A percentile compares a stretch with the other conserved stretches of the same genome.
phyloP scores from a whole-genome alignment of 495 filamentous ascomycete species.

The Daldinia concentrica region DNA sequence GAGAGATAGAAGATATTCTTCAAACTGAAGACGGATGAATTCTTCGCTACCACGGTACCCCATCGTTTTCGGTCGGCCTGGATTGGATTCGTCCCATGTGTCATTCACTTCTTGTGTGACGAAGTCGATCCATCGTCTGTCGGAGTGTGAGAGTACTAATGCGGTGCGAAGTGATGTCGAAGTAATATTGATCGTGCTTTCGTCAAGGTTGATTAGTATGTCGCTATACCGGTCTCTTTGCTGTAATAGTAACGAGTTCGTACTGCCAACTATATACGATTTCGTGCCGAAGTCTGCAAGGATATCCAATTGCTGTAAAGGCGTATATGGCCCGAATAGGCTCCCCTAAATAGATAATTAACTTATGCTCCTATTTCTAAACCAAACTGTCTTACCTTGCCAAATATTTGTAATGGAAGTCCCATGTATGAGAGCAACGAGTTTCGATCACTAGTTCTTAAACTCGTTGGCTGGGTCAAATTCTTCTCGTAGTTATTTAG shows the following conservation, averaged over 20 bases:
- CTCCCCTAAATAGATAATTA: slow-evolving; percentile 68
- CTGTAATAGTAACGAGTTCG: slow-evolving; percentile 90
- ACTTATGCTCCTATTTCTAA: background rate
- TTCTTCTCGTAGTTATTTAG: slow-evolving; percentile 82
- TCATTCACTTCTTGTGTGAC: slow-evolving; percentile 92
- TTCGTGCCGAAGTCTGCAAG: slow-evolving; percentile 94
- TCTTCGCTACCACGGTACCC: slow-evolving; percentile 97
- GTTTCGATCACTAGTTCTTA: slow-evolving; percentile 89
- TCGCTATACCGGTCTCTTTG: slow-evolving; percentile 98
- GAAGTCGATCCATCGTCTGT: slow-evolving; percentile 96
- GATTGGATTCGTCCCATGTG: slow-evolving; percentile 94
- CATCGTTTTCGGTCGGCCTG: slow-evolving; percentile 86
- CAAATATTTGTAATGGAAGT: slow-evolving; percentile 92
- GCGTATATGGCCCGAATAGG: slow-evolving; percentile 96
- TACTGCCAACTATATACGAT: slow-evolving; percentile 96
- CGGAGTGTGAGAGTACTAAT: slow-evolving; percentile 81
- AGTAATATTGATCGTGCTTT: slow-evolving; percentile 83
- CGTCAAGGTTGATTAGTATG: slow-evolving; percentile 95
- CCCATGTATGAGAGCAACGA: slow-evolving; percentile 95
- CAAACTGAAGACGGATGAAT: slow-evolving; percentile 96
- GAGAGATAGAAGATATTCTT: slow-evolving; percentile 93
- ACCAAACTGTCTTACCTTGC: slow-evolving; percentile 68
- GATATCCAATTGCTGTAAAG: slow-evolving; percentile 92
- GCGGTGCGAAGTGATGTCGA: slow-evolving; percentile 80
- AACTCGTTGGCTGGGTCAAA: slow-evolving; percentile 79